These are phyloP conservation scores for Talaromyces rugulosus DNA, from an alignment of 2,329 filamentous ascomycete species.

Conservation along the genomic window DNA sequence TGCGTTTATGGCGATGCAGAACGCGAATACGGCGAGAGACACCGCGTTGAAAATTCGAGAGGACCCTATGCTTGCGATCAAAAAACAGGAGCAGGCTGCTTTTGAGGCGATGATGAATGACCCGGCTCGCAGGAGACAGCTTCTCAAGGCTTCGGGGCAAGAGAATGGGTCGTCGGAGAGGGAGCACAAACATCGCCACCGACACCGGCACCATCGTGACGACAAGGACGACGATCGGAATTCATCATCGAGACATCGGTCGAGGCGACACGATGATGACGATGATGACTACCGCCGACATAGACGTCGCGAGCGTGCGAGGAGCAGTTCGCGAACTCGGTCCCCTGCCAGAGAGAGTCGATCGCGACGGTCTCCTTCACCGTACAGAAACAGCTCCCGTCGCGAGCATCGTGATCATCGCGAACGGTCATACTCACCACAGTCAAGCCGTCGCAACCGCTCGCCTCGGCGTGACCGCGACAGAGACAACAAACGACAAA, in stretches of 20 bases:
- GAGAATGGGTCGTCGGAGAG: slow-evolving; percentile 26
- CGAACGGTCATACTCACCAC: slow-evolving; percentile 20
- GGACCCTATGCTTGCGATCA: slow-evolving; percentile 89
- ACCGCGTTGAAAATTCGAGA: slow-evolving; percentile 81
- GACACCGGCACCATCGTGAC: slow-evolving; percentile 21
- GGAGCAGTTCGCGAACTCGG: slow-evolving; percentile 16
- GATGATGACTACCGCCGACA: slow-evolving; percentile 23
- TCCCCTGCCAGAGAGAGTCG: slow-evolving; percentile 28
- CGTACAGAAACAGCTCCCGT: slow-evolving; percentile 20
- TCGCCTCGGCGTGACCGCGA: slow-evolving; percentile 27
- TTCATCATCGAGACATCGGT: slow-evolving; percentile 13
- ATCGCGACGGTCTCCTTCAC: slow-evolving; percentile 33
- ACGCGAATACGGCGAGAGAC: slow-evolving; percentile 70
- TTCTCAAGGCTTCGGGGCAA: slow-evolving; percentile 54
- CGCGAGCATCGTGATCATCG: slow-evolving; percentile 16
- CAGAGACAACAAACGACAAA: slow-evolving; percentile 27
- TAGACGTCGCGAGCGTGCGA: slow-evolving; percentile 33
- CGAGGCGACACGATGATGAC: slow-evolving; percentile 15
- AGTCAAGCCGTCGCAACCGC: slow-evolving; percentile 26
- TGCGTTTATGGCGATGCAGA: slow-evolving; percentile 58
- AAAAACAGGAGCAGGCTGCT: slow-evolving; percentile 80
- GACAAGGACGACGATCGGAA: slow-evolving; percentile 17
- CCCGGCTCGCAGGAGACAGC: slow-evolving; percentile 43
- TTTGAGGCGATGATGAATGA: slow-evolving; percentile 57
- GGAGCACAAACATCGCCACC: slow-evolving; percentile 45